Evolutionary conservation across 1,284 basidiomycete species (phyloP).

Genomic region (Cryptococcus jaspeensis): DNA sequence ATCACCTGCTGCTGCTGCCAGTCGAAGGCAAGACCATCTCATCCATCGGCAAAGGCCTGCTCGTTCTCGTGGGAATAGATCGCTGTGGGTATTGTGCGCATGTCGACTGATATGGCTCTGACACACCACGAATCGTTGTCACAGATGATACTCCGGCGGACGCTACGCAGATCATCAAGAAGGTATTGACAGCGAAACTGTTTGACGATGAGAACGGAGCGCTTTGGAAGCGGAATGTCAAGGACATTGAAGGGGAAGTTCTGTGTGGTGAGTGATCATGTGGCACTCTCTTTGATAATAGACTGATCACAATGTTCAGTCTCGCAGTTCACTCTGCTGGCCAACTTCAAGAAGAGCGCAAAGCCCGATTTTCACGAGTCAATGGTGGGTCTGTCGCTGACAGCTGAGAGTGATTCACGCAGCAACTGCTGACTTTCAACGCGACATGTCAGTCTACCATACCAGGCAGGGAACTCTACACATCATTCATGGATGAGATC

Average conservation of each 20-base stretch:
- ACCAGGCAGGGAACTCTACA: conserved; percentile 68
- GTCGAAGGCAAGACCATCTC: conserved; percentile 59
- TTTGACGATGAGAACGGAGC: conserved; percentile 60
- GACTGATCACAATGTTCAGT: conserved; percentile 6
- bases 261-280: conserved; percentile 63
- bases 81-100: conserved; percentile 58
- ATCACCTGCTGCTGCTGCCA: conserved; percentile 14
- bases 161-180: conserved; percentile 68
- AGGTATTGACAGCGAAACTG: conserved; percentile 70
- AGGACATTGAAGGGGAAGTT: conserved; percentile 79
- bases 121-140: not conserved
- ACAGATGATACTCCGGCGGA: conserved; percentile 77
- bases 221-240: conserved; percentile 74
- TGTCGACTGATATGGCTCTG: not conserved
- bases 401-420: not conserved
- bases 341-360: conserved; percentile 80
- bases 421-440: too few relatives aligned
- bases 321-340: conserved; percentile 78
- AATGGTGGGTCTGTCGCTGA: conserved; percentile 62
- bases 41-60: conserved; percentile 73
- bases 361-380: conserved; percentile 83
- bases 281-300: not conserved
- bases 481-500: conserved; percentile 67
- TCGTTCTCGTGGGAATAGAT: conserved; percentile 84
- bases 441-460: conserved; percentile 58